Evolutionary conservation across 352 stramenopile species (phyloP).

Genomic region (Chrysophaeum taylorii): DNA sequence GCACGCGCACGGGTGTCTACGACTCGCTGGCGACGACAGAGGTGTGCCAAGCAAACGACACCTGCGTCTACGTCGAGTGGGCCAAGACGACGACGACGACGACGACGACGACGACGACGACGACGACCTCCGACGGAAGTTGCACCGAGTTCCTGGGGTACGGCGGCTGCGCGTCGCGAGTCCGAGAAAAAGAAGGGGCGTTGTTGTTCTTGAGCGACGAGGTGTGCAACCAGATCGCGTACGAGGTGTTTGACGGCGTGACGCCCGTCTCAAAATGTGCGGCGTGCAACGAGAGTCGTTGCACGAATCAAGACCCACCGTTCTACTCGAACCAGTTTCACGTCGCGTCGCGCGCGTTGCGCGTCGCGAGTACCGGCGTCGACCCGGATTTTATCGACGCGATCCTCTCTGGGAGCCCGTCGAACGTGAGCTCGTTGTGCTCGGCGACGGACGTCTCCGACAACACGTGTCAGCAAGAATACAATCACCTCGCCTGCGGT

Average conservation of each 20-base stretch:
- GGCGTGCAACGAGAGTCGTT: background rate
- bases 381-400: background rate
- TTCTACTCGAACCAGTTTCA: background rate
- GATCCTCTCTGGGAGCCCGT: too few relatives aligned
- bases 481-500: constrained; percentile 5
- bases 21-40: background rate
- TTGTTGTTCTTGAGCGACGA: background rate
- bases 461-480: background rate
- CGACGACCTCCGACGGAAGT: too few relatives aligned
- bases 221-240: background rate
- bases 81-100: background rate
- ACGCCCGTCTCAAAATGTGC: background rate
- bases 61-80: background rate
- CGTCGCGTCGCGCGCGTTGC: too few relatives aligned
- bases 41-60: background rate
- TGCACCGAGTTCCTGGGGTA: background rate
- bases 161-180: constrained; percentile 1
- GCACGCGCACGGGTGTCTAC: background rate
- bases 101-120: background rate
- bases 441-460: too few relatives aligned
- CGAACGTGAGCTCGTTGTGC: too few relatives aligned
- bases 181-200: too few relatives aligned
- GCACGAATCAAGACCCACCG: background rate
- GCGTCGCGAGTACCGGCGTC: too few relatives aligned
- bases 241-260: background rate